Conservation (phyloP, 176 grass and related monocot genomes). For the Bolboschoenus planiculmis region DNA sequence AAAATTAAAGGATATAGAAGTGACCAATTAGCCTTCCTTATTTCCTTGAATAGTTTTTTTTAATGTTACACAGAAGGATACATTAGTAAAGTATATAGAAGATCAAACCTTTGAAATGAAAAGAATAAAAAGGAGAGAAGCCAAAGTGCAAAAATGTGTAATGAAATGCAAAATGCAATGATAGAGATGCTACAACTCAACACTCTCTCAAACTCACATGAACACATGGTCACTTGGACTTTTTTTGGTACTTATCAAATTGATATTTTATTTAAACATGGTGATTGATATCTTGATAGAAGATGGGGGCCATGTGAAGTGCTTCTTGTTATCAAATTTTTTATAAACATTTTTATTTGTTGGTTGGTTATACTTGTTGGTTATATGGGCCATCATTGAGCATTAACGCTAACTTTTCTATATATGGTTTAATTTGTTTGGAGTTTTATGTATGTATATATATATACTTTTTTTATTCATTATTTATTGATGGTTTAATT, state of each 20-base stretch:
- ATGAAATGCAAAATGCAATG: constrained; percentile 21
- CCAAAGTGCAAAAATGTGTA: constrained; percentile 9
- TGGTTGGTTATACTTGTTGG: constrained; percentile 26
- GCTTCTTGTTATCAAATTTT: constrained; percentile 9
- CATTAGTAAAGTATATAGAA: neutral
- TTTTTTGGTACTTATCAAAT: constrained; percentile 15
- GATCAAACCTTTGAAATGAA: neutral
- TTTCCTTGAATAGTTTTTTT: neutral
- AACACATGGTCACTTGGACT: constrained; percentile 53
- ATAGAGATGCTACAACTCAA: constrained; percentile 43
- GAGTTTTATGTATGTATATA: too few species aligned
- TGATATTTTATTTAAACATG: neutral
- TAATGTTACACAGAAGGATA: neutral
- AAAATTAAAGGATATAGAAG: neutral
- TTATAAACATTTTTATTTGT: too few species aligned
- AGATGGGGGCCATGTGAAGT: constrained; percentile 74
- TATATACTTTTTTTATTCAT: neutral
- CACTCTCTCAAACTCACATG: constrained; percentile 45
- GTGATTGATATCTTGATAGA: neutral
- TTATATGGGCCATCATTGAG: constrained; percentile 27
- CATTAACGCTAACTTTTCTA: constrained; percentile 1
- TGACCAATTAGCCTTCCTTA: neutral
- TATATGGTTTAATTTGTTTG: too few species aligned
- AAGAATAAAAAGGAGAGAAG: neutral
- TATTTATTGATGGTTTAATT: neutral